Conservation (phyloP, 371 early-diverging fungal genomes). For the Apophysomyces ossiformis region DNA sequence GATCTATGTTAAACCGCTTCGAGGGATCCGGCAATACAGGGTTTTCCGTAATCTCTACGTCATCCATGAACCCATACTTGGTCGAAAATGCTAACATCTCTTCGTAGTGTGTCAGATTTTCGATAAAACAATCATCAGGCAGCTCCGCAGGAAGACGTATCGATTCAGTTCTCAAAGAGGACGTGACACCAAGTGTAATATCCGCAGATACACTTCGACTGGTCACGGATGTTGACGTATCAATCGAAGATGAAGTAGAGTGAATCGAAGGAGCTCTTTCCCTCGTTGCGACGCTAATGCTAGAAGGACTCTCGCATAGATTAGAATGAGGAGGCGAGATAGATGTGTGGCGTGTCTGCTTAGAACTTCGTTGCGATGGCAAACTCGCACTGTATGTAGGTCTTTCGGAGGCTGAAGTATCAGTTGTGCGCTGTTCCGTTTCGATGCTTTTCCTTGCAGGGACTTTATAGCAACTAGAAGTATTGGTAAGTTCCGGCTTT, state of each 20-base stretch:
- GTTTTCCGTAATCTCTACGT: constrained; percentile 18
- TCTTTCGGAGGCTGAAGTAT: neutral
- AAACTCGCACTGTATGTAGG: constrained; percentile 15
- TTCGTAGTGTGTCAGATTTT: constrained; percentile 64
- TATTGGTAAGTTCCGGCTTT: neutral
- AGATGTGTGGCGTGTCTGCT: constrained; percentile 8
- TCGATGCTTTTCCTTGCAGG: constrained; percentile 9
- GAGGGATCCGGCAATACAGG: constrained; percentile 32
- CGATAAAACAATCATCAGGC: constrained; percentile 52
- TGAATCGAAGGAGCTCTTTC: constrained; percentile 52
- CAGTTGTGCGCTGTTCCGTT: neutral
- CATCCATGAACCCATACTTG: constrained; percentile 52
- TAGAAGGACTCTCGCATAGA: constrained; percentile 26
- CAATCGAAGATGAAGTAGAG: constrained; percentile 49
- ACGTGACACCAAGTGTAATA: constrained; percentile 24
- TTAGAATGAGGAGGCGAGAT: constrained; percentile 14
- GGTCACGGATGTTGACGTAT: constrained; percentile 33
- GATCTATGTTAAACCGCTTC: constrained; percentile 37
- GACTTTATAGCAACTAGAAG: constrained; percentile 2
- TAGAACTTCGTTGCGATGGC: constrained; percentile 21
- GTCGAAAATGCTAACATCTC: constrained; percentile 56
- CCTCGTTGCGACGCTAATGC: constrained; percentile 15
- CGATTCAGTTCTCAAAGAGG: constrained; percentile 54
- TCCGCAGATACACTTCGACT: constrained; percentile 31
- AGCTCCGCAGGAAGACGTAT: constrained; percentile 54